A percentile compares a stretch with the other conserved stretches of the same genome.
These are phyloP conservation scores for Clonostachys byssicola DNA, from an alignment of 2,329 filamentous ascomycete species.

Conservation along the genomic window DNA sequence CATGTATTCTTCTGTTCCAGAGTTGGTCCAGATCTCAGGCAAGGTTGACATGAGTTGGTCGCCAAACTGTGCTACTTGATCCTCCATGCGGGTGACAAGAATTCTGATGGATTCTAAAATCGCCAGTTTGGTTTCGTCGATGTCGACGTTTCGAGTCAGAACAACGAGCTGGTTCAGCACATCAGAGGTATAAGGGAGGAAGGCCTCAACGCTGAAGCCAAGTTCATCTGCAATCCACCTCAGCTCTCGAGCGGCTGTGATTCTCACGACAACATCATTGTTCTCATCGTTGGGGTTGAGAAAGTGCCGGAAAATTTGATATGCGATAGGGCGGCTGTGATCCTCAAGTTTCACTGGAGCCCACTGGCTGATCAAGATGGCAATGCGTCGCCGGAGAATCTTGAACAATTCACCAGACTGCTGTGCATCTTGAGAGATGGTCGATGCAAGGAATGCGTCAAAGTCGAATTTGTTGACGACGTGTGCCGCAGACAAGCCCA, in stretches of 20 bases:
- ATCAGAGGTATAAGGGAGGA: slow-evolving; percentile 72
- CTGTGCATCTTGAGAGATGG: slow-evolving; percentile 76
- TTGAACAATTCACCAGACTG: slow-evolving; percentile 60
- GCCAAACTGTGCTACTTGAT: slow-evolving; percentile 62
- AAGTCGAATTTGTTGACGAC: slow-evolving; percentile 76
- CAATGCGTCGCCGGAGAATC: slow-evolving; percentile 80
- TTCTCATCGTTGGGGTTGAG: slow-evolving; percentile 70
- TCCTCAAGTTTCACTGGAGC: slow-evolving; percentile 71
- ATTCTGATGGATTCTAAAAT: slow-evolving; percentile 82
- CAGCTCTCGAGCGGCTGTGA: slow-evolving; percentile 85
- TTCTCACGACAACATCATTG: slow-evolving; percentile 88
- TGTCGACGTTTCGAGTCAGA: slow-evolving; percentile 74
- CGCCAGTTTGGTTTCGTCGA: slow-evolving; percentile 86
- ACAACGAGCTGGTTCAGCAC: slow-evolving; percentile 70
- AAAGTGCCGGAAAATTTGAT: slow-evolving; percentile 85
- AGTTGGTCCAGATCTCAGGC: slow-evolving; percentile 79
- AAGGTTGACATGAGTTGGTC: slow-evolving; percentile 79
- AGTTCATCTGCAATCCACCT: slow-evolving; percentile 79
- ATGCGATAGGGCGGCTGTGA: slow-evolving; percentile 68
- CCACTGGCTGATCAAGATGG: slow-evolving; percentile 89
- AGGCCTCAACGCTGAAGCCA: slow-evolving; percentile 69
- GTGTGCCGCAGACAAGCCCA: slow-evolving; percentile 79
- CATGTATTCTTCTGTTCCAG: slow-evolving; percentile 76
- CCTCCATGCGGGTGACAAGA: slow-evolving; percentile 77
- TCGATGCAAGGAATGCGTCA: slow-evolving; percentile 70